Base-by-base conservation (phyloP, 2,329 filamentous ascomycete species). In the Talaromyces sp. region DNA sequence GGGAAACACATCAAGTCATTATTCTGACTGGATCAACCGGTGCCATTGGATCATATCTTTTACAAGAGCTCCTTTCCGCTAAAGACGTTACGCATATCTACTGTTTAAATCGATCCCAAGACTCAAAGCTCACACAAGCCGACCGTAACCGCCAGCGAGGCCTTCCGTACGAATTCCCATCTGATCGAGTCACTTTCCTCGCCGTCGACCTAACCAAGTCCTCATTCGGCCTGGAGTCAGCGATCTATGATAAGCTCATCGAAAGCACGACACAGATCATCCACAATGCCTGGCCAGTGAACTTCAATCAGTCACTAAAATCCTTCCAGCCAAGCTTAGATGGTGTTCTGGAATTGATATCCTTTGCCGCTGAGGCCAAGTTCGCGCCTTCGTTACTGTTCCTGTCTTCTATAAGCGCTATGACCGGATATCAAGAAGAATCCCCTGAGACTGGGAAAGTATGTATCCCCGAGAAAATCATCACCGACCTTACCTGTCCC, bases 281-380 rank as follows among this genome's bases (percentile, higher is more conserved):
- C n/a, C 59, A 62, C 45, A 52, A 62, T 41, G 59, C 59, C 43
- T 62, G 59, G 59, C 45, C 59, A n/a, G 59, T 62, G 0, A 47
- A 62, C 37, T 62, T 62, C 43, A 62, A 62, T 19, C 59, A 50
- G n/a, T 31, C 59, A 35, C 19, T 62, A 3, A 11, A 39, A 22
- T 62, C 41, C 9, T 62, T 62, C 59, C 24, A 39, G 4, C 16
- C 31, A 19, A 48, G 47, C 41, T 14, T 62, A n/a, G 59, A 52
- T 14, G 59, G 59, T 16, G 39, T 62, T 13, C n/a, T 48, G n/a
- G 27, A 31, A 14, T 13, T 62, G 24, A 27, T 52, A 10, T 37
- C n/a, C 10, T 52, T 52, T 3, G 47, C 31, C 11, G 24, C 41
- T 1, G 27, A 39, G 33, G 43, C 59, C 31, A 22, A 39, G 7